These are phyloP conservation scores for Rhizopogon vinicolor DNA, from an alignment of 768 basidiomycete genomes.

Conservation along the genomic window DNA sequence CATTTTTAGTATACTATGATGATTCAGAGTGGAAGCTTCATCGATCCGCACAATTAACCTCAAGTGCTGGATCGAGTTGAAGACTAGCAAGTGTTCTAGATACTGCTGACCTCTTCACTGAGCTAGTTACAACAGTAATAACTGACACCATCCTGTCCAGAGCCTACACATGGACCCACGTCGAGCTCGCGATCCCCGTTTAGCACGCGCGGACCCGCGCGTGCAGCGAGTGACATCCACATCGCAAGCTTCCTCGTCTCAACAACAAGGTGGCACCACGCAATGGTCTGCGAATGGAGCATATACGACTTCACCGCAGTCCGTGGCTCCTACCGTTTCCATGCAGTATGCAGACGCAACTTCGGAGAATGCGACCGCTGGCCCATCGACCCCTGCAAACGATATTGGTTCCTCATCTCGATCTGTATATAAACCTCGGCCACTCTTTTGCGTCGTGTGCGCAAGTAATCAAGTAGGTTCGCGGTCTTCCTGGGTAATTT, in stretches of 20 bases:
- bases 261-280: slow-evolving; percentile 5
- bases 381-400: slow-evolving; percentile 1
- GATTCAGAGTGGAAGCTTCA: slow-evolving; percentile 94
- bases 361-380: slow-evolving; percentile 1
- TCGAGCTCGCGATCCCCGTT: slow-evolving; percentile 75
- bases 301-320: not conserved
- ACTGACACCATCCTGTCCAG: slow-evolving; percentile 10
- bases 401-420: slow-evolving; percentile 7
- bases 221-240: slow-evolving; percentile 45
- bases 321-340: not conserved
- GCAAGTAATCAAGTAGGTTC: slow-evolving; percentile 89
- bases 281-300: slow-evolving; percentile 18
- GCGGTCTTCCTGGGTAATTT: not conserved
- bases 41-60: slow-evolving; percentile 46
- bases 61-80: slow-evolving; percentile 58
- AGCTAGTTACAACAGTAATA: slow-evolving; percentile 9
- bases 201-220: slow-evolving; percentile 67
- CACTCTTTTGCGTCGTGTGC: slow-evolving; percentile 95
- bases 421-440: slow-evolving; percentile 55
- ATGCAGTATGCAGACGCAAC: not conserved
- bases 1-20: slow-evolving; percentile 38
- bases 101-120: slow-evolving; percentile 72
- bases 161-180: slow-evolving; percentile 65
- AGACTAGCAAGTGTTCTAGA: slow-evolving; percentile 83
- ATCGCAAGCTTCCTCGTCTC: slow-evolving; percentile 27